Base-by-base conservation (phyloP, 2,329 filamentous ascomycete genomes). In the Diaporthe citriasiana region DNA sequence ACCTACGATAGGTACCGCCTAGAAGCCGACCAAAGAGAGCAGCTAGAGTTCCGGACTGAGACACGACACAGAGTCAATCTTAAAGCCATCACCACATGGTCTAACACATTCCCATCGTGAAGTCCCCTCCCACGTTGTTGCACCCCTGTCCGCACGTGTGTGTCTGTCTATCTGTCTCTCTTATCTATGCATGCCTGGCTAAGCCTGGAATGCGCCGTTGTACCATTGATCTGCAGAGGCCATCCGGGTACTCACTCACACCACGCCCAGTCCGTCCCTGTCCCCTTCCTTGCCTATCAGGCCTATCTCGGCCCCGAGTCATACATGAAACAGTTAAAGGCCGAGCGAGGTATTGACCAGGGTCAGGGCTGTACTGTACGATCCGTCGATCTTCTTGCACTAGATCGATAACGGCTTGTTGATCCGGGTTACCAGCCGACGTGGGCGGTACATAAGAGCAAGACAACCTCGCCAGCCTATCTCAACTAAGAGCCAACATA, bases 111-210 rank as follows among this genome's bases (percentile, higher is more conserved):
- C 60, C 25, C 4, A 1, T 0, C 7, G 1, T 38, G 8, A 27
- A 53, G 13, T 30, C 15, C 13, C n/a, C 10, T 68, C 47, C 63
- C 63, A 68, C 63, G 47, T 68, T 68, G 63, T 4, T 7, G 19
- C 5, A 40, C 38, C 63, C 63, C 63, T 68, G 63, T 40, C 45
- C 33, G 19, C 45, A 68, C 63, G 63, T 68, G 63, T 51, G 33
- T 68, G n/a, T 35, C 22, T 27, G n/a, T 45, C 57, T 25, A 10
- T 42, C 35, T 42, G 10, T 38, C 22, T 4, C 10, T n/a, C 3
- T n/a, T 30, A 8, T 35, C 38, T 22, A 7, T 33, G 59, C 40
- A 45, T 30, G 25, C 40, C 40, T 27, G 40, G 13, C 10, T 47
- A 25, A 63, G 17, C 33, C 56, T 19, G 33, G 15, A 33, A 2